These are phyloP conservation scores for Coemansia sp. DNA, from an alignment of 371 early-diverging fungal genomes.

Conservation along the genomic window DNA sequence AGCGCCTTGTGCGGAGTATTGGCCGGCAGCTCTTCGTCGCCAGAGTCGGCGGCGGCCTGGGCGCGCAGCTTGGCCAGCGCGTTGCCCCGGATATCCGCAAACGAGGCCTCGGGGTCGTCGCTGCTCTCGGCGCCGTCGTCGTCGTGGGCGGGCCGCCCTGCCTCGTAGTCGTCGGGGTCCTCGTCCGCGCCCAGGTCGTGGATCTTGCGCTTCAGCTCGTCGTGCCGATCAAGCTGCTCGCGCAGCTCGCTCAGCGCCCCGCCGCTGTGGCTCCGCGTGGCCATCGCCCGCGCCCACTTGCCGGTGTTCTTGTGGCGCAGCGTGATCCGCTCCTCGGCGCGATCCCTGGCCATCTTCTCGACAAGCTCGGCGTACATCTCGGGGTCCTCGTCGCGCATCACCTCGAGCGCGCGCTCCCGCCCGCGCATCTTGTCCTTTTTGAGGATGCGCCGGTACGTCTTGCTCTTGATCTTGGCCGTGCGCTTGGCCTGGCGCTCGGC, in stretches of 20 bases:
- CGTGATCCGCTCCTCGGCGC: conserved; percentile 92
- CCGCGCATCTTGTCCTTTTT: conserved; percentile 59
- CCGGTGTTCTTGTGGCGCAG: conserved; percentile 90
- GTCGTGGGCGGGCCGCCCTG: conserved; percentile 49
- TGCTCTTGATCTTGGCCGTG: conserved; percentile 95
- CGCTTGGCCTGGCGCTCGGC: conserved; percentile 89
- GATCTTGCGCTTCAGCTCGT: conserved; percentile 79
- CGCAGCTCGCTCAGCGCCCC: conserved; percentile 79
- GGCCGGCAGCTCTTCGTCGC: conserved; percentile 51
- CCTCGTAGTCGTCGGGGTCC: conserved; percentile 58
- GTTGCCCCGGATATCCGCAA: conserved; percentile 46
- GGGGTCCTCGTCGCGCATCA: conserved; percentile 72
- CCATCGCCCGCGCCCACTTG: conserved; percentile 90
- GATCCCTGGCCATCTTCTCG: conserved; percentile 67
- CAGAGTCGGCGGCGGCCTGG: neutral
- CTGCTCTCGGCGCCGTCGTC: conserved; percentile 42
- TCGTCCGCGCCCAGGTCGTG: conserved; percentile 66
- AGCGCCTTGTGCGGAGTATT: conserved; percentile 76
- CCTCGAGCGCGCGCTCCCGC: conserved; percentile 55
- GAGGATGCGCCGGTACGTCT: conserved; percentile 85
- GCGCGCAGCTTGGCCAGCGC: conserved; percentile 38
- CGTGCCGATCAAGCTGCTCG: conserved; percentile 83
- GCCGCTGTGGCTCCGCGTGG: conserved; percentile 64
- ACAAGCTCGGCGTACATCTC: conserved; percentile 53
- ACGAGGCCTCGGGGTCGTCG: conserved; percentile 16